Evolutionary conservation across 106 monocot species (phyloP), one percentile per base, ranked within the genome.

Genomic region (Platanthera zijinensis): DNA sequence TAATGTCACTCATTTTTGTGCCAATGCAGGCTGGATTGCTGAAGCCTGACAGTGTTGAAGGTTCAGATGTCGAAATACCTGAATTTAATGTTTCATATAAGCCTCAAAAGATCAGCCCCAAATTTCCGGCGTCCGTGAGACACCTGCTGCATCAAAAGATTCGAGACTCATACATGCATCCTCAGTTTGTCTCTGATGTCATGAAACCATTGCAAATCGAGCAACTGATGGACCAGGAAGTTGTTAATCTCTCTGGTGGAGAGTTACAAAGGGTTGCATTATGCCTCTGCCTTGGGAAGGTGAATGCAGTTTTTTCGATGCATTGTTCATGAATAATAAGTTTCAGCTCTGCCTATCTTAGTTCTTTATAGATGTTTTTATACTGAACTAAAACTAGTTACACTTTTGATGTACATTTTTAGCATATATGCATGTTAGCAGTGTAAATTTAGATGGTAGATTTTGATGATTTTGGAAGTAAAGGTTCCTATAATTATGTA

Each of bases 151-250:
- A 94, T 88, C 84, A 84, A 76, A 94, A 92, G 72, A 92, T 94
- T 76, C 84, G 92, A 10, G 99, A 92, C 77, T 99, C 99, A 21
- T 99, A 92, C 59, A 83, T 83, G 83, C 92, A 94, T 80, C 92
- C 99, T 51, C 99, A 99, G 74, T 94, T 99, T 72, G 75, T 73
- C 13, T 92, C 99, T 50, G 99, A 99, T 87, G 99, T 99, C 48
- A 99, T 99, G 99, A 99, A 99, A 66, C 99, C 99, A 2, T 81
- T 99, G 46, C 94, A 99, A 84, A 99, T 99, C 69, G 99, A 94
- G 73, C 88, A 99, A 81, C 75, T 99, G 18, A 94, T 99, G 99
- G 94, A 99, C 74, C 94, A 94, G 81, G 85, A 99, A 85, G 99
- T 99, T 69, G 73, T 87, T 50, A 94, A 92, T 84, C 92, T 99